Evolutionary conservation across 805 yeast genomes (phyloP).

Genomic region (Ogataea henricii): DNA sequence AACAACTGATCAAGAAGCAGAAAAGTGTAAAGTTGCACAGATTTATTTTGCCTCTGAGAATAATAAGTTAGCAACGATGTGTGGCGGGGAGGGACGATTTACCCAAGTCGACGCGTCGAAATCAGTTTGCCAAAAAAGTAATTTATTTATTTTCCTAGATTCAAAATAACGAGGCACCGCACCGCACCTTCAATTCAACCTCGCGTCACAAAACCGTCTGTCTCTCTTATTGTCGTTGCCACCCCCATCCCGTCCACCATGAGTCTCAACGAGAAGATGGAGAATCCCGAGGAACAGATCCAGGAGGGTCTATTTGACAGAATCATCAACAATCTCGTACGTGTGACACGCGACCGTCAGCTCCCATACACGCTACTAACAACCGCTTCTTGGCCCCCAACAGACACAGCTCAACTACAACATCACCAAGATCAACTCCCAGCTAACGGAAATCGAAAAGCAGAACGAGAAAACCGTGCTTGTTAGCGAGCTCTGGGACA

Average conservation of each 20-base stretch:
- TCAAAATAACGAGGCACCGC: no score
- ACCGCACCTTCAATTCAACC: no score
- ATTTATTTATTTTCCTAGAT: not conserved
- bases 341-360: slow-evolving; percentile 33
- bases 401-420: slow-evolving; percentile 75
- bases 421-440: slow-evolving; percentile 60
- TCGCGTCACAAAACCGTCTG: not conserved
- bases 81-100: not conserved
- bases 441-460: slow-evolving; percentile 60
- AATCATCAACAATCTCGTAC: slow-evolving; percentile 72
- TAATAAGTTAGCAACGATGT: not conserved
- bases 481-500: slow-evolving; percentile 77
- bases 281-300: slow-evolving; percentile 82
- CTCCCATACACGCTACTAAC: not conserved
- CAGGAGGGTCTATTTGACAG: slow-evolving; percentile 76
- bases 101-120: slow-evolving; percentile 3
- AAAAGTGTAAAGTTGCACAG: not conserved
- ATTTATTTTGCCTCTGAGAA: not conserved
- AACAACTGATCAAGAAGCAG: not conserved
- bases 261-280: slow-evolving; percentile 47
- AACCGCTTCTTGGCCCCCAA: slow-evolving; percentile 5
- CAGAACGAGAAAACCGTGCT: slow-evolving; percentile 70
- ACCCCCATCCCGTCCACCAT: not conserved
- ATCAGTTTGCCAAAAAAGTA: not conserved
- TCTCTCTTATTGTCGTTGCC: not conserved